Evolutionary conservation across 2,329 filamentous ascomycete species (phyloP), one percentile per base, ranked within the genome.

Genomic region (Domatiomyces globalis): DNA sequence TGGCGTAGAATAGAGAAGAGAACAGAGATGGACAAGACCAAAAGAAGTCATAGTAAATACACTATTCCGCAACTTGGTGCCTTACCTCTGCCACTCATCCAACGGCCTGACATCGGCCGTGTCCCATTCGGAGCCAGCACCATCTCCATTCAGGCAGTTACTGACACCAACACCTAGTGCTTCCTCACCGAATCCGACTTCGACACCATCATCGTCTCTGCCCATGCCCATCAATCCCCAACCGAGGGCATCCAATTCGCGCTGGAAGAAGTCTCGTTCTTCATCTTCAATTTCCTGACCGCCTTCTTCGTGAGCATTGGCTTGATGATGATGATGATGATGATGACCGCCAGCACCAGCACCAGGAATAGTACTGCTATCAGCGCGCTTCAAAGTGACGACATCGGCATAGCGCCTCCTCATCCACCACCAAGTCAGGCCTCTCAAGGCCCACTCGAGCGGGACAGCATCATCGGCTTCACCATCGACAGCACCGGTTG

Each of bases 371-470:
- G 2, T 10, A 39, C 33, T 36, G 47, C 19, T 39, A 4, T 10
- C 33, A 15, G 8, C 66, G 63, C 22, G 66, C 71, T 53, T 53
- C 7, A 42, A 66, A 18, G 75, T 81, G 76, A 95, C 86, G 52
- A 83, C 79, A 53, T 88, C 84, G 18, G 85, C 85, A 63, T 94
- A 95, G 56, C 80, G 71, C 52, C 86, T 78, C 60, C 95, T 72
- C 66, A 95, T 95, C 73, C 86, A 87, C 88, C 92, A 98, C 66
- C 95, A 88, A 49, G 90, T 95, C 57, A 98, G 68, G 43, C 85
- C 87, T 44, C 92, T 75, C 45, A 96, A 73, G 0, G 87, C 88
- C 71, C 95, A 89, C 69, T 98, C 92, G 6, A 95, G 74, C 1
- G 90, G 90, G 60, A 96, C 71, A 12, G 89, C 87, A 64, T 94